Conservation (phyloP, 768 basidiomycete species). For the Calvatia gigantea region DNA sequence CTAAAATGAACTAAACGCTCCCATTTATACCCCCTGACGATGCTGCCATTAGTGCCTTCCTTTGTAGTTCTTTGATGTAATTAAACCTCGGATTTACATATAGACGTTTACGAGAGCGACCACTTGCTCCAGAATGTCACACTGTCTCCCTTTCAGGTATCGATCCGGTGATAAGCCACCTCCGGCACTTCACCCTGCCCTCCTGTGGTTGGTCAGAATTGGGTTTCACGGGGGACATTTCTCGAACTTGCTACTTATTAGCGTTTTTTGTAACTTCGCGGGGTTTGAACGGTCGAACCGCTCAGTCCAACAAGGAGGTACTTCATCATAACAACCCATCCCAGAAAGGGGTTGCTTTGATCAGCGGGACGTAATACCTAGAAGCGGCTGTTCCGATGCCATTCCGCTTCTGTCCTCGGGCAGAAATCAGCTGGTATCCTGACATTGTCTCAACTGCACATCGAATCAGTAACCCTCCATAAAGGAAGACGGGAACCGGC, state of each 20-base stretch:
- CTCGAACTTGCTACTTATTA: not conserved
- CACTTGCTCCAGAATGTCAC: not conserved
- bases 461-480: not conserved
- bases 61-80: not conserved
- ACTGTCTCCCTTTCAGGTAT: not conserved
- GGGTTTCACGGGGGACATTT: too few species aligned
- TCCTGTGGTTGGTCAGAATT: not conserved
- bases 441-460: not conserved
- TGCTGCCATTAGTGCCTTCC: not conserved
- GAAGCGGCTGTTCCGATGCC: too few species aligned
- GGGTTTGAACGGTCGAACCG: slow-evolving; percentile 4
- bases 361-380: too few species aligned
- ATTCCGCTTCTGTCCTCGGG: not conserved
- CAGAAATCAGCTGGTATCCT: too few species aligned
- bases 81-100: not conserved
- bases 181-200: not conserved
- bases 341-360: not conserved
- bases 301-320: too few species aligned
- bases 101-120: not conserved
- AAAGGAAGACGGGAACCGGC: not conserved
- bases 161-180: not conserved
- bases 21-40: not conserved
- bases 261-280: not conserved
- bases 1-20: not conserved
- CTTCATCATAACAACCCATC: not conserved